Conservation (phyloP, 768 basidiomycete genomes). For the Hypsizygus marmoreus region DNA sequence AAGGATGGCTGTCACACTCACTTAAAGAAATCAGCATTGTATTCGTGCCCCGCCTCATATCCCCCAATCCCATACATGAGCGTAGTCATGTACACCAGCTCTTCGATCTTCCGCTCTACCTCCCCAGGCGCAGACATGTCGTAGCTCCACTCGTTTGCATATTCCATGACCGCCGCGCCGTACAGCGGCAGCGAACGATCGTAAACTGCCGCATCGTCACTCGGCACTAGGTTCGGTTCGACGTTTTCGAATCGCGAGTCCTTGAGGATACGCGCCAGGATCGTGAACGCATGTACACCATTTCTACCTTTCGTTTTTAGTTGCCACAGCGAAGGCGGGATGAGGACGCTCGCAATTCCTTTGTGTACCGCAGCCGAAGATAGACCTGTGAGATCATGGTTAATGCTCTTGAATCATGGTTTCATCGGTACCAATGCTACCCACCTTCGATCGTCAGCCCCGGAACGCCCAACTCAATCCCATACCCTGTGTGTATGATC, state of each 20-base stretch:
- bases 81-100: constrained; percentile 55
- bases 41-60: constrained; percentile 40
- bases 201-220: too few species aligned
- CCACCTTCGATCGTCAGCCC: constrained; percentile 58
- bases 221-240: constrained; percentile 12
- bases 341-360: constrained; percentile 32
- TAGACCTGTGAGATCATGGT: constrained; percentile 23
- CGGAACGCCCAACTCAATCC: constrained; percentile 55
- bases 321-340: constrained; percentile 29
- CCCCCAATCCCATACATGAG: constrained; percentile 60
- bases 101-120: constrained; percentile 59
- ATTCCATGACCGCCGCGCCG: constrained; percentile 40
- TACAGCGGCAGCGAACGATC: too few species aligned
- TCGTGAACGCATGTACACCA: constrained; percentile 47
- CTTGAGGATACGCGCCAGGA: constrained; percentile 55
- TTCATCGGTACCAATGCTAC: background rate
- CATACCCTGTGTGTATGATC: constrained; percentile 60
- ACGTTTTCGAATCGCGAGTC: constrained; percentile 40
- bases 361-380: constrained; percentile 54
- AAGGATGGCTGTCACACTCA: constrained; percentile 41
- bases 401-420: constrained; percentile 1
- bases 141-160: constrained; percentile 46
- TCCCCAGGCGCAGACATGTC: constrained; percentile 34
- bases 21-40: constrained; percentile 63
- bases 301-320: background rate